Percentiles rank a stretch among this genome's conserved stretches.
Conservation (phyloP, 768 basidiomycete species). For the Leccinum aurantiacum region DNA sequence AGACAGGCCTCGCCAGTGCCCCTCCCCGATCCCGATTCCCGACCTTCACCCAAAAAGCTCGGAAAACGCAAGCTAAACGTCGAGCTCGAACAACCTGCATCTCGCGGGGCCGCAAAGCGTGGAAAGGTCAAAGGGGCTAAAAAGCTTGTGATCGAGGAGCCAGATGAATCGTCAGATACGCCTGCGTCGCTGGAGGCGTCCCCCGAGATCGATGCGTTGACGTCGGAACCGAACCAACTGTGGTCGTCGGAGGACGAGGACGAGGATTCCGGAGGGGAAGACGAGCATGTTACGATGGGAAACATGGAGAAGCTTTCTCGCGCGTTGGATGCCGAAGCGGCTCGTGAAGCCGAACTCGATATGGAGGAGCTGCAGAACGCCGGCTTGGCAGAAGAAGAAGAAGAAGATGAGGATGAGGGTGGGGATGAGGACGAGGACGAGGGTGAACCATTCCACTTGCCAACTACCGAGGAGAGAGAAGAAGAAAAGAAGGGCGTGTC, state of each 20-base stretch:
- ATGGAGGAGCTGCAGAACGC: slow-evolving; percentile 62
- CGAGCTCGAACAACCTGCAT: slow-evolving; percentile 29
- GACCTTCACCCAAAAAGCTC: slow-evolving; percentile 51
- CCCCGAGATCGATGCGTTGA: slow-evolving; percentile 35
- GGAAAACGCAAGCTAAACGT: slow-evolving; percentile 72
- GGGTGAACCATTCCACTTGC: slow-evolving; percentile 57
- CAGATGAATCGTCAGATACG: slow-evolving; percentile 28
- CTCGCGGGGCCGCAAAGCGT: slow-evolving; percentile 37
- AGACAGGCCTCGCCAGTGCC: slow-evolving; percentile 76
- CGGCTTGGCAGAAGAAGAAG: slow-evolving; percentile 48
- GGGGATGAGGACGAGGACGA: slow-evolving; percentile 34
- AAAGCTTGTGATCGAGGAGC: slow-evolving; percentile 19
- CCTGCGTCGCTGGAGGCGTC: slow-evolving; percentile 42
- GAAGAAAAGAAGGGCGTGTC: slow-evolving; percentile 68
- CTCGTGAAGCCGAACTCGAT: slow-evolving; percentile 68
- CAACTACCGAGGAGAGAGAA: slow-evolving; percentile 69
- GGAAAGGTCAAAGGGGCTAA: slow-evolving; percentile 26
- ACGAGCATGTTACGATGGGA: slow-evolving; percentile 63
- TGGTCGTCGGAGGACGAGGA: slow-evolving; percentile 42
- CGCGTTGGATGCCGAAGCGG: slow-evolving; percentile 68
- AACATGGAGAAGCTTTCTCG: slow-evolving; percentile 84
- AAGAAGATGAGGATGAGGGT: slow-evolving; percentile 45
- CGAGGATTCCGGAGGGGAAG: slow-evolving; percentile 46
- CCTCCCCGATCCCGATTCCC: slow-evolving; percentile 38
- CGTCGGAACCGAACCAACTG: slow-evolving; percentile 19